Evolutionary conservation across 257 asterid genomes (phyloP), one percentile per base, ranked within the genome.

Genomic region (Mitragyna speciosa): DNA sequence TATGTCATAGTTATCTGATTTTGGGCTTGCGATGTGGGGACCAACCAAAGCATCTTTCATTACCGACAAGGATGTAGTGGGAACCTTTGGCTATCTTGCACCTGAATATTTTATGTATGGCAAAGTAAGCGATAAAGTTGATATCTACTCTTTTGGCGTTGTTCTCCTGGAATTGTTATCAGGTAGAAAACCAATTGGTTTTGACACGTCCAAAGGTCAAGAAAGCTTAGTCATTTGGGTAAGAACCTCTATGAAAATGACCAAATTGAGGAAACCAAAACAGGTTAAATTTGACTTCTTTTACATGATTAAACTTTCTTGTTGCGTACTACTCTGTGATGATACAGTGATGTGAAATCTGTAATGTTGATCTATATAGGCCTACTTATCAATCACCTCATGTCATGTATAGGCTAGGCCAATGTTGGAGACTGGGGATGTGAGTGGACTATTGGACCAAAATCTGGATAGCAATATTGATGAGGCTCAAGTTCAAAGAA

Each of bases 61-160:
- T 84, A 91, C 88, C 56, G 89, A 96, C 61, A 89, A 87, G 69
- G 97, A 96, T 80, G 97, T 92, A 39, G 94, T 94, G 0, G 99
- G 99, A 84, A 96, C 99, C 20, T 96, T 96, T 73, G 99, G 99
- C 36, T 96, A 96, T 86, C 96, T 96, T 12, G 98, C 99, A 43
- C 99, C 99, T 0, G 99, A 96, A 86, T 96, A 96, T 82, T 94
- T 96, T 70, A 92, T 96, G 98, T 96, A 91, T 65, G 99, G 99
- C 8, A 92, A 92, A 89, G 91, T 96, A 31, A 96, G 99, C 26
- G 94, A 92, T 84, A 96, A 94, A 90, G 91, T 96, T 63, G 98
- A 96, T 76, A 96, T 96, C 22, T 96, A 91, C 79, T 97, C 99
- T 66, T 96, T 92, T 33, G 99, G 99, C 10, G 99, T 96, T 28